Evolutionary conservation across 1,284 basidiomycete genomes (phyloP), one percentile per base, ranked within the genome.

Genomic region (Pseudozyma sp.): DNA sequence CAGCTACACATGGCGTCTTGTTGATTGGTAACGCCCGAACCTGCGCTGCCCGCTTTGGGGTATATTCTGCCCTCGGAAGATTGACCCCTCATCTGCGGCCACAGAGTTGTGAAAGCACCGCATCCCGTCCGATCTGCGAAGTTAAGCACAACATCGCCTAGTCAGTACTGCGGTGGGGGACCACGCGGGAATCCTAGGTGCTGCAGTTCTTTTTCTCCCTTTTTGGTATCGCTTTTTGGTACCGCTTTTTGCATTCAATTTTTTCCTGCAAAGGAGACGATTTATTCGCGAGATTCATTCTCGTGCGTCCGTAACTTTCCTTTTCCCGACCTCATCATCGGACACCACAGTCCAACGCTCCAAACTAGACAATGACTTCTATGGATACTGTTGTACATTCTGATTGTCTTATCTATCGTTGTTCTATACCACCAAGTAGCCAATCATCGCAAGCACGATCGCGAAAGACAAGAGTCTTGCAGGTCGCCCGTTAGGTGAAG

Each of bases 81-180:
- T 24, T 24, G 24, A 24, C 24, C 24, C 4, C 24, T 24, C 68
- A 90, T 90, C 89, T 88, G 89, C 87, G 89, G 89, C 89, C 89
- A 90, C 89, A 90, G 89, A 89, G 89, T 89, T 88, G 86, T 88
- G 89, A 90, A 90, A 90, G 88, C 89, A 90, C 89, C 88, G 88
- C 89, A 90, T 90, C 89, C 90, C 88, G 89, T 90, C 90, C 85
- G 89, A 90, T 90, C 89, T 90, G 89, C 88, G 88, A 88, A 90
- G 89, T 90, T 89, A 91, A 91, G 87, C 89, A 87, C 87, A 88
- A 89, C 90, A 88, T 89, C 88, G 89, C 89, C 88, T 86, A 90
- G 90, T 90, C 89, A 91, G 90, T 90, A 91, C 90, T 89, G 90
- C 87, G 89, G 90, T 90, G 89, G 90, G 90, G 90, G 90, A 90